Percentiles rank a stretch among this genome's conserved stretches.
Evolutionary conservation across 2,329 filamentous ascomycete species (phyloP).

Genomic region (Rutstroemia sp.): DNA sequence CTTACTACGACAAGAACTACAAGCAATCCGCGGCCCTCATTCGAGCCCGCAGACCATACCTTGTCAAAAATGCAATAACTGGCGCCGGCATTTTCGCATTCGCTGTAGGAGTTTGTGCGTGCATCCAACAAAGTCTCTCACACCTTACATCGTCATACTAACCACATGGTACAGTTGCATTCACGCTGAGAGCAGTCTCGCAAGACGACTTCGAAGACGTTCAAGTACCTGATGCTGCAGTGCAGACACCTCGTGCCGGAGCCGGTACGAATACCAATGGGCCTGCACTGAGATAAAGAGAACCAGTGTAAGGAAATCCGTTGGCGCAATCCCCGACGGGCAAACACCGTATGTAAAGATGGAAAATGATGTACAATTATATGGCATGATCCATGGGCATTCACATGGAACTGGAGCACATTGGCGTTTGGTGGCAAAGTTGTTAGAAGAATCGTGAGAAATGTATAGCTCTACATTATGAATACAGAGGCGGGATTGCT

Average conservation of each 20-base stretch:
- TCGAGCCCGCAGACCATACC: constrained; percentile 83
- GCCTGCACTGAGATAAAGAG: background rate
- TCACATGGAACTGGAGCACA: background rate
- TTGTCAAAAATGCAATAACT: constrained; percentile 81
- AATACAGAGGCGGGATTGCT: constrained; percentile 15
- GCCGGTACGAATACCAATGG: constrained; percentile 18
- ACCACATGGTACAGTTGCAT: constrained; percentile 45
- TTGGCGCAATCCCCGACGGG: background rate
- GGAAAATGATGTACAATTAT: constrained; percentile 3
- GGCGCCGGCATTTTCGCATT: constrained; percentile 69
- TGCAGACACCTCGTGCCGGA: constrained; percentile 19
- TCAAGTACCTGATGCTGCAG: constrained; percentile 61
- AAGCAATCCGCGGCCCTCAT: constrained; percentile 83
- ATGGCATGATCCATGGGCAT: constrained; percentile 2
- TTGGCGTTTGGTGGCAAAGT: background rate
- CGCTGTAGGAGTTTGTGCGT: constrained; percentile 81
- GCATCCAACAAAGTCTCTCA: background rate
- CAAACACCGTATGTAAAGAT: background rate
- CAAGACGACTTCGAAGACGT: constrained; percentile 98
- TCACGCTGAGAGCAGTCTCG: constrained; percentile 75
- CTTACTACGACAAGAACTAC: constrained; percentile 88
- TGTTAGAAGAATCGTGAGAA: constrained; percentile 8
- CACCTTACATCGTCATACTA: background rate
- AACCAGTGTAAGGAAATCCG: background rate
- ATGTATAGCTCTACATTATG: constrained; percentile 20